These are phyloP conservation scores for Ascochyta clinopodiicola DNA, from an alignment of 2,329 filamentous ascomycete genomes.

Conservation along the genomic window DNA sequence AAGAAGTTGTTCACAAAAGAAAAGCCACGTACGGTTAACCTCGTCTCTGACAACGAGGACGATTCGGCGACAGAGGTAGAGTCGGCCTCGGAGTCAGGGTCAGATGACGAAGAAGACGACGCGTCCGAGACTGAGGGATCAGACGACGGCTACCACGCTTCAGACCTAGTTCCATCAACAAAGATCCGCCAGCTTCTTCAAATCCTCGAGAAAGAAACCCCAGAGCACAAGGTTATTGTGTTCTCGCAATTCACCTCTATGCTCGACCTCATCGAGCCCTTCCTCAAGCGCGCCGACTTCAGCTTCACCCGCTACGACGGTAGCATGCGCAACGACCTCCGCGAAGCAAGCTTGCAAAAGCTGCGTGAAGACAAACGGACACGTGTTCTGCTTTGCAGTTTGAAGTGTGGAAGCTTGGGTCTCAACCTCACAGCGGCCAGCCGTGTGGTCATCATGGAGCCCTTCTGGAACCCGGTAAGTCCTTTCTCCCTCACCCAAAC, in stretches of 20 bases:
- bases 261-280: constrained; percentile 94
- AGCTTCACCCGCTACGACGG: constrained; percentile 91
- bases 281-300: constrained; percentile 76
- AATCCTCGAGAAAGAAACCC: constrained; percentile 79
- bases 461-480: constrained; percentile 94
- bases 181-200: constrained; percentile 88
- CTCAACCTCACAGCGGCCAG: constrained; percentile 94
- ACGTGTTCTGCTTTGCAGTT: constrained; percentile 85
- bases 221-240: constrained; percentile 93
- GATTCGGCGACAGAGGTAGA: constrained; percentile 48
- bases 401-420: constrained; percentile 91
- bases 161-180: constrained; percentile 72
- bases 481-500: not conserved
- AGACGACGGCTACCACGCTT: constrained; percentile 49
- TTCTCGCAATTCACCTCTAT: constrained; percentile 99
- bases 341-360: constrained; percentile 81
- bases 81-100: constrained; percentile 49
- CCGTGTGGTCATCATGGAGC: constrained; percentile 92
- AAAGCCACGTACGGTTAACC: constrained; percentile 60
- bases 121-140: constrained; percentile 52
- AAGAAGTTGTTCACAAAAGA: constrained; percentile 36
- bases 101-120: constrained; percentile 52
- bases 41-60: constrained; percentile 57
- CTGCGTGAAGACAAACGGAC: constrained; percentile 77
- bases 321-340: constrained; percentile 89